A percentile compares a stretch with the other conserved stretches of the same genome.
Evolutionary conservation across 2,329 filamentous ascomycete species (phyloP).

Genomic region (Fusarium burgessii): DNA sequence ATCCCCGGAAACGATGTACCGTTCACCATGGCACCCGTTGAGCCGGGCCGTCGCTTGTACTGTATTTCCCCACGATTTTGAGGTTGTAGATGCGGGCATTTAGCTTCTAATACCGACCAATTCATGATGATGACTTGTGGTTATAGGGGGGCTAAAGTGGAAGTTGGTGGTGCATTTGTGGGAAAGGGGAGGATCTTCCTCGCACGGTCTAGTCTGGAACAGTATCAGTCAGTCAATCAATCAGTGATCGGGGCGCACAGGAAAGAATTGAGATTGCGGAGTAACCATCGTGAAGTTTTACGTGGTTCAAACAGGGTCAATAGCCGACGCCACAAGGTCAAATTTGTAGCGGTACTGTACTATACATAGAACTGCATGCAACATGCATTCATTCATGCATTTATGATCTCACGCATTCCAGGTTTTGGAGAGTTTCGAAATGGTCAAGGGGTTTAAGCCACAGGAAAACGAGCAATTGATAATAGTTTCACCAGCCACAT

Average conservation of each 20-base stretch:
- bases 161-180: constrained; percentile 8
- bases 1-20: constrained; percentile 33
- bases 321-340: constrained; percentile 45
- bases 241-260: constrained; percentile 25
- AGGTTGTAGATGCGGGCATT: not conserved
- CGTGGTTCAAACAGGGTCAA: constrained; percentile 41
- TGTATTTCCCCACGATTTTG: constrained; percentile 31
- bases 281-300: constrained; percentile 44
- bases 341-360: not conserved
- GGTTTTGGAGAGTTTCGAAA: constrained; percentile 23
- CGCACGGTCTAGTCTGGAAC: constrained; percentile 36
- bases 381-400: constrained; percentile 12
- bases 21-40: constrained; percentile 23
- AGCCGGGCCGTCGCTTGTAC: constrained; percentile 24
- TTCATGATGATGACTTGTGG: constrained; percentile 4
- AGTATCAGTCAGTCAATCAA: not conserved
- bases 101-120: not conserved
- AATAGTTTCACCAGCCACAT: constrained; percentile 24
- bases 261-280: constrained; percentile 43
- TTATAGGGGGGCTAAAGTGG: not conserved
- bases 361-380: no score
- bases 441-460: constrained; percentile 11
- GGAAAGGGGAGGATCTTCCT: constrained; percentile 34
- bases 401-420: constrained; percentile 17
- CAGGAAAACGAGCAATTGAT: not conserved